Base-by-base conservation (phyloP, 495 filamentous ascomycete species). In the Astrocystis sublimbata region DNA sequence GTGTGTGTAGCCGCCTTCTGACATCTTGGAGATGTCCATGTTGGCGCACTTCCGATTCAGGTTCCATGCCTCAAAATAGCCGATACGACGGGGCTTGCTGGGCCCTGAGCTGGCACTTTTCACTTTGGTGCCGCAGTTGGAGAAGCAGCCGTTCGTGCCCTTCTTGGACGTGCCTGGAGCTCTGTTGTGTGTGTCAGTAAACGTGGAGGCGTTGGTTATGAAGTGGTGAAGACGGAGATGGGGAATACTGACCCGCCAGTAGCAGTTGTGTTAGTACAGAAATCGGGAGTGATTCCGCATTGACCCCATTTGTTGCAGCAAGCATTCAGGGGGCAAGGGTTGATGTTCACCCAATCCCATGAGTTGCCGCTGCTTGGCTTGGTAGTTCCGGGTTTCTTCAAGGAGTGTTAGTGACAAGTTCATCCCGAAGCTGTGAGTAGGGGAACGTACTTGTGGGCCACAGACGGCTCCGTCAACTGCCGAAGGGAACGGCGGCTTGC, bases 211-310 rank as follows among this genome's bases (percentile, higher is more conserved):
- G n/a, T n/a, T n/a, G n/a, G n/a, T n/a, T n/a, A n/a, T n/a, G n/a
- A n/a, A n/a, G n/a, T n/a, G n/a, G n/a, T n/a, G n/a, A n/a, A n/a
- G n/a, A n/a, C n/a, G n/a, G n/a, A n/a, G n/a, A n/a, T n/a, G n/a
- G n/a, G n/a, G n/a, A n/a, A n/a, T n/a, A n/a, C n/a, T n/a, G n/a
- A n/a, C n/a, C n/a, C n/a, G n/a, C n/a, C n/a, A n/a, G n/a, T n/a
- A n/a, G n/a, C n/a, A n/a, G n/a, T n/a, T n/a, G 78, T 40, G 58
- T 73, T 53, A 8, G 61, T 75, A 57, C 82, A 86, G 61, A 82
- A 85, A 1, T 84, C 79, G 0, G 31, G 26, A 0, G 73, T 80
- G 3, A 66, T 81, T 15, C 83, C 83, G 57, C 82, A 85, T 30
- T 81, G 69, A 26, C 79, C 80, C 75, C 76, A 82, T 3, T 70